Conservation (phyloP, 2,329 filamentous ascomycete species). For the Thielaviopsis cerberus region DNA sequence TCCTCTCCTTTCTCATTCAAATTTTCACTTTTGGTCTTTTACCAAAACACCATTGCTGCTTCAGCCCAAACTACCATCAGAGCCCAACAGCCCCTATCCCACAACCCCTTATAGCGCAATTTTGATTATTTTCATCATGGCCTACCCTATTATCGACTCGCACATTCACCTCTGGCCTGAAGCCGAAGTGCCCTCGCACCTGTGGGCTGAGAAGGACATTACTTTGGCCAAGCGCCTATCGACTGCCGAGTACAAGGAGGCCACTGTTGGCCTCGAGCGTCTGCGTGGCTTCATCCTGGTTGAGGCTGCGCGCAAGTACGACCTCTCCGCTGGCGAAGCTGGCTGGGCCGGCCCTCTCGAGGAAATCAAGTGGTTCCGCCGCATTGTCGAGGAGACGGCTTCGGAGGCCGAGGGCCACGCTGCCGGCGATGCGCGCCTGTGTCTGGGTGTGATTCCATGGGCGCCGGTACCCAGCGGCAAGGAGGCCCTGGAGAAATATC, state of each 20-base stretch:
- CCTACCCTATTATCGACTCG: slow-evolving; percentile 57
- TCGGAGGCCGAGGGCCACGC: slow-evolving; percentile 39
- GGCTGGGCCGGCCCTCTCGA: slow-evolving; percentile 52
- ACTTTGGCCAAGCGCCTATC: slow-evolving; percentile 47
- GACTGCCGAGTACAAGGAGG: slow-evolving; percentile 40
- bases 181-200: slow-evolving; percentile 44
- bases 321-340: slow-evolving; percentile 27
- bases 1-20: not conserved
- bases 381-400: slow-evolving; percentile 44
- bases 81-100: not conserved
- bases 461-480: slow-evolving; percentile 57
- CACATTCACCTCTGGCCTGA: slow-evolving; percentile 78
- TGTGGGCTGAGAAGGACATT: slow-evolving; percentile 46
- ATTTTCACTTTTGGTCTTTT: not conserved
- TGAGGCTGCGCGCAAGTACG: slow-evolving; percentile 59
- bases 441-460: slow-evolving; percentile 63
- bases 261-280: slow-evolving; percentile 22
- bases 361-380: slow-evolving; percentile 51
- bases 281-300: slow-evolving; percentile 62
- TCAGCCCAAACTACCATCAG: not conserved
- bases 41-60: not conserved
- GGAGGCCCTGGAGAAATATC: slow-evolving; percentile 43
- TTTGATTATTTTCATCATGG: slow-evolving; percentile 16
- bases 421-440: slow-evolving; percentile 28
- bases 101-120: not conserved